Percentiles rank a stretch among this genome's conserved stretches.
Conservation (phyloP, 345 rosid genomes). For the Melaleuca quinquenervia region DNA sequence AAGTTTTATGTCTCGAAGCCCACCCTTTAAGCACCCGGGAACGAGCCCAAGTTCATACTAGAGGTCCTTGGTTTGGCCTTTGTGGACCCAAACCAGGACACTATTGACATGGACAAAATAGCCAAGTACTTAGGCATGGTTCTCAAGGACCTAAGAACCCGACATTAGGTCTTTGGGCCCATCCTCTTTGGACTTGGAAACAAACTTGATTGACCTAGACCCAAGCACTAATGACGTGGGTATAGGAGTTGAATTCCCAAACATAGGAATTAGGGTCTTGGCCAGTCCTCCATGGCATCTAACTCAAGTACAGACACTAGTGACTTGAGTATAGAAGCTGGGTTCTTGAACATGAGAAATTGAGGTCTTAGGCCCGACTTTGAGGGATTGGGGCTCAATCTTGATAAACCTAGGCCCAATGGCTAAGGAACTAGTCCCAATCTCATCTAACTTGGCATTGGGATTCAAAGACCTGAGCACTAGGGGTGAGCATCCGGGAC, state of each 20-base stretch:
- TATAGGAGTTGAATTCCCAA: not conserved
- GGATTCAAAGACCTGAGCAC: too few species aligned
- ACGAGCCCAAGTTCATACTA: too few species aligned
- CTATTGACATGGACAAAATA: not conserved
- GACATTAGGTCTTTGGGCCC: not conserved
- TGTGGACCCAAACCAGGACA: not conserved
- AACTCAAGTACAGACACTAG: not conserved
- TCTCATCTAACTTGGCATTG: too few species aligned
- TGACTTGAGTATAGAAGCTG: not conserved
- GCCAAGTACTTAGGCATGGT: not conserved
- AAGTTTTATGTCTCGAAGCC: not conserved
- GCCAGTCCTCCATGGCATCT: too few species aligned
- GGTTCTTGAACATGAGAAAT: not conserved
- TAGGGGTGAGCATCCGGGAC: too few species aligned
- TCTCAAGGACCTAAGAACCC: too few species aligned
- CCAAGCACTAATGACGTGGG: not conserved
- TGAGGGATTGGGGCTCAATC: too few species aligned
- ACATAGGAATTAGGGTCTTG: too few species aligned
- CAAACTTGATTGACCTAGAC: not conserved
- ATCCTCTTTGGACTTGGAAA: not conserved
- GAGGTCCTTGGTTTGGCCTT: not conserved
- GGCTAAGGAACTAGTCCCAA: too few species aligned
- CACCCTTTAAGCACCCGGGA: not conserved
- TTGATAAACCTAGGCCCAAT: too few species aligned
- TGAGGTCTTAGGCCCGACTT: too few species aligned